phyloP scores from a whole-genome alignment of 495 filamentous ascomycete genomes.

The Physcia stellaris region DNA sequence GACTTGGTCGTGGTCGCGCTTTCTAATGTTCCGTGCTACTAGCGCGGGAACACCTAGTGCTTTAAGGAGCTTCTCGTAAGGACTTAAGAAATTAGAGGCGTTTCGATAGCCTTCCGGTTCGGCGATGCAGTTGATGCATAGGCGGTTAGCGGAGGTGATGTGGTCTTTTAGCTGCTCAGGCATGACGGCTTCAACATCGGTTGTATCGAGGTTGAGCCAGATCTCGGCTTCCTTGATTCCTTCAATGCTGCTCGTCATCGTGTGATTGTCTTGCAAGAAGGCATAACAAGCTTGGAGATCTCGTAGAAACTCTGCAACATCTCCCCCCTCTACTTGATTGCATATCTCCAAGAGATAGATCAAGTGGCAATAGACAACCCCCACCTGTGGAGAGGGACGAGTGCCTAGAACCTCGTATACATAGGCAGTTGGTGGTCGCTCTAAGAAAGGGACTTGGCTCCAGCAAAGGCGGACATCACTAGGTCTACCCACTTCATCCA shows the following conservation, averaged over 20 bases:
- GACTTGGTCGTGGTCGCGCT: slow-evolving; percentile 1
- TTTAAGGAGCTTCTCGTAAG: slow-evolving; percentile 16
- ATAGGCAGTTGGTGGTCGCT: slow-evolving; percentile 8
- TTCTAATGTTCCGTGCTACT: slow-evolving; percentile 12
- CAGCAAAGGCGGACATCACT: slow-evolving; percentile 12
- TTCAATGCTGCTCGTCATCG: slow-evolving; percentile 1
- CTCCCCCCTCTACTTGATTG: slow-evolving; percentile 1
- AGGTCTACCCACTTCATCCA: slow-evolving; percentile 7
- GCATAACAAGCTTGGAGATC: slow-evolving; percentile 17
- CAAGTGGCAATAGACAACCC: slow-evolving; percentile 16
- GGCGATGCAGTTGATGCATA: slow-evolving; percentile 15
- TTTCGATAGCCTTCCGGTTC: slow-evolving; percentile 13
- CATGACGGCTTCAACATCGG: neutral
- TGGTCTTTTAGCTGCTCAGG: slow-evolving; percentile 9
- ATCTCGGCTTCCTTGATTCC: slow-evolving; percentile 5
- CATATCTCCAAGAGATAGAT: slow-evolving; percentile 8
- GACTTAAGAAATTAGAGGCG: slow-evolving; percentile 14
- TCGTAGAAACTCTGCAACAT: slow-evolving; percentile 14
- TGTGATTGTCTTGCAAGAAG: slow-evolving; percentile 13
- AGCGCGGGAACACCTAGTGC: slow-evolving; percentile 14
- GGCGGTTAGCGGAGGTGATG: slow-evolving; percentile 8
- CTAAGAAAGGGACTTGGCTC: slow-evolving; percentile 14
- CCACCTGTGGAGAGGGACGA: slow-evolving; percentile 8
- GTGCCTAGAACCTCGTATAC: slow-evolving; percentile 6
- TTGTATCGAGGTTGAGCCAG: slow-evolving; percentile 18